Base-by-base conservation (phyloP, 805 yeast genomes). In the Saturnispora saitoi region DNA sequence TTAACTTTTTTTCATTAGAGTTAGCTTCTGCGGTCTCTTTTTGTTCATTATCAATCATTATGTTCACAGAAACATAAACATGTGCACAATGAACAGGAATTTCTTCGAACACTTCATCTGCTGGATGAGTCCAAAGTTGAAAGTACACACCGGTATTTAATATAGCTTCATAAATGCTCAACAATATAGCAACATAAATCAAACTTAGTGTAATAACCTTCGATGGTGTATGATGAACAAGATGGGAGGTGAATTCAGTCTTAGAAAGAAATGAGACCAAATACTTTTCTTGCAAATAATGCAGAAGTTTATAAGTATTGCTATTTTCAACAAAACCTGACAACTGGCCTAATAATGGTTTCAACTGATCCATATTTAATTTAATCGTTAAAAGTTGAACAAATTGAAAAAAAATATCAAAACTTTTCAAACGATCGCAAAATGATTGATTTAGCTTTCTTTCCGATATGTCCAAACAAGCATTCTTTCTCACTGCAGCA, bases 71-170 rank as follows among this genome's bases (percentile, higher is more conserved):
- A 5, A 80, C 75, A 52, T 78, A 78, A 1, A 83, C 70, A 62
- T 84, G 88, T 0, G 93, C 89, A 65, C 89, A 84, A 61, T 83
- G 91, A 7, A 81, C 80, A 0, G 91, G 93, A 24, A 78, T 75
- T 41, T 83, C 85, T n/a, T 73, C 71, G 60, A 83, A 83, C 24
- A 78, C 76, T 48, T 81, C 84, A 54, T 77, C 56, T 2, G 63
- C 67, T 28, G 68, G 67, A 15, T 51, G 52, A 3, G 59, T 55
- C 68, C 69, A 64, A 8, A 55, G 29, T 7, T 53, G 51, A 1
- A 59, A 45, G 4, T 50, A 39, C 22, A 62, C 58, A 4, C 68
- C 67, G 1, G 43, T 26, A 46, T 60, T 43, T 10, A 59, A 40
- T 4, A 58, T 31, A 1, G 48, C 10, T 48, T 65, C 67, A 50